Percentiles rank a stretch among this genome's conserved stretches.
These are phyloP conservation scores for Pouteria campechiana DNA, from an alignment of 179 eudicot species.

Conservation along the genomic window DNA sequence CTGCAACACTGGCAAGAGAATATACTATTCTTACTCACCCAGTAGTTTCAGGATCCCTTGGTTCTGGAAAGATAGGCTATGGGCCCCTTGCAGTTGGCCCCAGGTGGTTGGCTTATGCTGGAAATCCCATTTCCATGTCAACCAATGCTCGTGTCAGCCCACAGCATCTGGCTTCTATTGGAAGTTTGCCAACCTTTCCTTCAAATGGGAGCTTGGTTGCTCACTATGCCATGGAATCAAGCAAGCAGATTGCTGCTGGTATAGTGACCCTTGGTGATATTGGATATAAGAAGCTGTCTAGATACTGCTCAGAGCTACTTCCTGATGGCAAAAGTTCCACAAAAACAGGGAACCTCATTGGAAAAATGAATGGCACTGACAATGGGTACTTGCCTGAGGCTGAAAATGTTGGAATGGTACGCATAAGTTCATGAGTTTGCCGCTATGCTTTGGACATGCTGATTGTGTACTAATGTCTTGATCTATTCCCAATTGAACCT, in stretches of 20 bases:
- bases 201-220: slow-evolving; percentile 74
- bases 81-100: slow-evolving; percentile 92
- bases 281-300: slow-evolving; percentile 72
- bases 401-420: slow-evolving; percentile 74
- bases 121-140: slow-evolving; percentile 45
- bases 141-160: slow-evolving; percentile 53
- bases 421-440: no score
- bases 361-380: slow-evolving; percentile 29
- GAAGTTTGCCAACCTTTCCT: slow-evolving; percentile 32
- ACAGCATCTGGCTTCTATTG: slow-evolving; percentile 45
- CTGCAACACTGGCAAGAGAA: slow-evolving; percentile 71
- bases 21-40: slow-evolving; percentile 72
- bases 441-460: no score
- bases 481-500: no score
- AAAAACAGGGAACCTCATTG: slow-evolving; percentile 28
- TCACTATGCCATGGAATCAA: slow-evolving; percentile 74
- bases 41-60: slow-evolving; percentile 55
- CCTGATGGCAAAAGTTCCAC: slow-evolving; percentile 43
- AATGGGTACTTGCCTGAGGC: slow-evolving; percentile 37
- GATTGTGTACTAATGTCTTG: no score
- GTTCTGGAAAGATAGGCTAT: slow-evolving; percentile 47
- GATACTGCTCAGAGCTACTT: slow-evolving; percentile 64
- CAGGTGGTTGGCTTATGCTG: slow-evolving; percentile 90
- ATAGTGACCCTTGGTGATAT: slow-evolving; percentile 69
- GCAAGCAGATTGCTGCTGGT: slow-evolving; percentile 87